Evolutionary conservation across 2,329 filamentous ascomycete genomes (phyloP), one percentile per base, ranked within the genome.

Genomic region (Fusarium sp.): DNA sequence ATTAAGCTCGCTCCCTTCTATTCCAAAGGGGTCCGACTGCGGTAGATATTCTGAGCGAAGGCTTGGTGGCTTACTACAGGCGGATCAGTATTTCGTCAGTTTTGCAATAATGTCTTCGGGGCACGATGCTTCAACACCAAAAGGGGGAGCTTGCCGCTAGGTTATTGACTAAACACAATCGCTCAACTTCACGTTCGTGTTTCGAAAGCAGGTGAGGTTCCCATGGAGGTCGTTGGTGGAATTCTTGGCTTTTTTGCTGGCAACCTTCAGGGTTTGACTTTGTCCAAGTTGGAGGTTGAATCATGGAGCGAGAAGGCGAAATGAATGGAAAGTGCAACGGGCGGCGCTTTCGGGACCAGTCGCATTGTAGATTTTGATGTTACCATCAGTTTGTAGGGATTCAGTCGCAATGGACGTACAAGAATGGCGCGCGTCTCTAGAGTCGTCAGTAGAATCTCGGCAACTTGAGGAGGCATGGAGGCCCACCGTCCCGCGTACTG

Each of bases 11-110:
- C 9, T 20, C 5, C 3, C n/a, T 35, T 15, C 3, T 15, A 12
- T 52, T 5, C 13, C 2, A 2, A 0, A 3, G 4, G 6, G 9
- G 6, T 6, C 4, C n/a, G 4, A 6, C 12, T 20, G 3, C 15
- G 31, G 6, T 4, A 28, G 9, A 28, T 47, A 2, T 15, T 22
- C 1, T 15, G 4, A 12, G 6, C 13, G 0, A 15, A 10, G 9
- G 3, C 26, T 28, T 4, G 3, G 45, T 15, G 4, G 3, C 7
- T 10, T 35, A 1, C 11, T 51, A 8, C 3, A 7, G 10, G 48
- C 7, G 9, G 9, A 11, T 20, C 18, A 52, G 9, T 7, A 17
- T 48, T 31, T 48, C 9, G 20, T 28, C 18, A 22, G 11, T 7
- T 22, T 6, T 7, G 7, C 7, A 12, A 22, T 9, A 2, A 22